phyloP scores from a whole-genome alignment of 2,329 filamentous ascomycete genomes.

The Colletotrichum zoysiae region DNA sequence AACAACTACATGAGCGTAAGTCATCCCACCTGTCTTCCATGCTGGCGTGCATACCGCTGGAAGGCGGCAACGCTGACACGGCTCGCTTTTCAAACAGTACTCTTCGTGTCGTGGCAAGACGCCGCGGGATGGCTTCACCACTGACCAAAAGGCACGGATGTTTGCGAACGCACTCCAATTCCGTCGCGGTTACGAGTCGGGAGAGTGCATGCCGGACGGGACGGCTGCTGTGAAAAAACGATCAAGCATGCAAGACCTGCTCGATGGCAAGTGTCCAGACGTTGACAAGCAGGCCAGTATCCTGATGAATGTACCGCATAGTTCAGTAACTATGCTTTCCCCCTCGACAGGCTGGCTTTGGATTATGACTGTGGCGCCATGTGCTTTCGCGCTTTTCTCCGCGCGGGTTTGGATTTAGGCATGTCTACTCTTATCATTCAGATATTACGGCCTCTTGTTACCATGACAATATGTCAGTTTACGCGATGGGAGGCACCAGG shows the following conservation, averaged over 20 bases:
- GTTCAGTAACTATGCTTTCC: neutral
- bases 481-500: fast-evolving
- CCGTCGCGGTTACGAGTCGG: constrained; percentile 42
- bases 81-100: constrained; percentile 13
- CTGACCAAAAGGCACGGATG: constrained; percentile 46
- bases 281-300: constrained; percentile 37
- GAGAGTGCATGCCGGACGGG: constrained; percentile 43
- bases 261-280: constrained; percentile 44
- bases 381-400: neutral
- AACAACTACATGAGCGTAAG: constrained; percentile 46
- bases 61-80: neutral
- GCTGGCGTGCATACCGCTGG: neutral
- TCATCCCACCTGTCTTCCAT: neutral
- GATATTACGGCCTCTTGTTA: too few relatives aligned
- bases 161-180: constrained; percentile 44
- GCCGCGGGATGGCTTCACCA: constrained; percentile 43
- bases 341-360: neutral
- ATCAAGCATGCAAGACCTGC: constrained; percentile 45
- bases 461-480: neutral
- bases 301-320: constrained; percentile 23
- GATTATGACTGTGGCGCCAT: neutral
- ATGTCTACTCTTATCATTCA: too few relatives aligned
- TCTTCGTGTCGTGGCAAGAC: constrained; percentile 39
- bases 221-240: constrained; percentile 31
- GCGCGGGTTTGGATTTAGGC: neutral